Evolutionary conservation across 768 basidiomycete genomes (phyloP), one percentile per base, ranked within the genome.

Genomic region (Russula earlei): DNA sequence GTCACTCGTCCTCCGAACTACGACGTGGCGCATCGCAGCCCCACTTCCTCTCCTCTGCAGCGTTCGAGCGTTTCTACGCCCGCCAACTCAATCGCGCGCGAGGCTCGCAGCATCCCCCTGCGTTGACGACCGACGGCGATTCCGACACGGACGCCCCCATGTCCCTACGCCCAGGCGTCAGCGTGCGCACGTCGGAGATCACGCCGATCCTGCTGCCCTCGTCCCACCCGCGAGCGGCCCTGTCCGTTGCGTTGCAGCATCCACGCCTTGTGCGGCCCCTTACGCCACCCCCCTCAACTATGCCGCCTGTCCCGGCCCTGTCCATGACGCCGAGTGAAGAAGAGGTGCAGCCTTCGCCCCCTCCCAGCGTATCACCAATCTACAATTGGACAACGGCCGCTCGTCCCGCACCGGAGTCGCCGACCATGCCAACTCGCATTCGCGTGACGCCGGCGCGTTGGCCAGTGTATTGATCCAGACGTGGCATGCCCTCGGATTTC

Each of bases 311-410:
- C 41, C 36, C 51, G 29, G 10, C 47, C 36, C 36, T 9, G 5
- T 15, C 36, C 27, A 43, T 37, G 34, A 49, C 57, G 10, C 57
- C 57, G 6, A 38, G 33, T 17, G 47, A 41, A 29, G 56, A 54
- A 17, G 11, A 22, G 40, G 2, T 49, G 41, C 50, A 60, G 42
- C 61, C 50, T 10, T 60, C 61, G 2, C 61, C 58, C 22, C 61
- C 58, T 51, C 61, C 58, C n/a, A 60, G 54, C n/a, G 58, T 55
- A n/a, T 60, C 61, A 10, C 61, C 61, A 5, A 48, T 60, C 19
- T 62, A 60, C 37, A 55, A 44, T 12, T 62, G 61, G 61, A 20
- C 51, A 14, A 19, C 37, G 31, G 27, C 41, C 34, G 31, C 47
- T 25, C 41, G 19, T 34, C 27, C 52, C 9, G n/a, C 52, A 3